Evolutionary conservation across 106 monocot species (phyloP).

Genomic region (Acanthochlamys bracteata): DNA sequence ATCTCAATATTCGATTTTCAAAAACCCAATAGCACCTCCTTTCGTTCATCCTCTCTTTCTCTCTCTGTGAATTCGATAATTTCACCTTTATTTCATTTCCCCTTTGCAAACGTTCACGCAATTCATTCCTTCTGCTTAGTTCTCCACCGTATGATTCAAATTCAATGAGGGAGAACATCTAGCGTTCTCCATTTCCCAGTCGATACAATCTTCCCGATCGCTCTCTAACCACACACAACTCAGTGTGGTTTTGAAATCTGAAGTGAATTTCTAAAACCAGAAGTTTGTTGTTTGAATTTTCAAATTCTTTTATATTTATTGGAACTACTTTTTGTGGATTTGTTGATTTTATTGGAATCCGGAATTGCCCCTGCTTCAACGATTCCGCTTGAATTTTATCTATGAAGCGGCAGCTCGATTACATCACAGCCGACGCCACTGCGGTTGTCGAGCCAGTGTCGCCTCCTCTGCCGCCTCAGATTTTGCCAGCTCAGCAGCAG

Average conservation of each 20-base stretch:
- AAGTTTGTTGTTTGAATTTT: no score
- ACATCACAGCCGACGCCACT: constrained; percentile 13
- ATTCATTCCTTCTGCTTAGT: background rate
- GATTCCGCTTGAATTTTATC: no score
- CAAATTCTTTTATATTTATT: no score
- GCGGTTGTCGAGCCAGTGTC: background rate
- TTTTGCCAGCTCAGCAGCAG: background rate
- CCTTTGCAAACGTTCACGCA: background rate
- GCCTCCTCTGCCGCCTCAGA: background rate
- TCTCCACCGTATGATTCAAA: constrained; percentile 2
- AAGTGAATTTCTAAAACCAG: no score
- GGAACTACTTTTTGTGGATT: no score
- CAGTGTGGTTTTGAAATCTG: no score
- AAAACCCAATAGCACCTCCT: constrained; percentile 11
- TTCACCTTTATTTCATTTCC: background rate
- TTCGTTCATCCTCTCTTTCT: background rate
- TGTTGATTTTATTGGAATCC: no score
- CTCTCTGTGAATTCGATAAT: no score
- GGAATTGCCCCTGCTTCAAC: no score
- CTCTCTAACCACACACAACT: no score
- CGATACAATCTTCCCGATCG: no score
- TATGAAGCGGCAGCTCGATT: constrained; percentile 58
- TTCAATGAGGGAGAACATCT: background rate
- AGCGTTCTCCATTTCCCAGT: background rate
- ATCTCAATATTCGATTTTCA: constrained; percentile 55